Base-by-base conservation (phyloP, 2,329 filamentous ascomycete species). In the Elsinoe perseae region DNA sequence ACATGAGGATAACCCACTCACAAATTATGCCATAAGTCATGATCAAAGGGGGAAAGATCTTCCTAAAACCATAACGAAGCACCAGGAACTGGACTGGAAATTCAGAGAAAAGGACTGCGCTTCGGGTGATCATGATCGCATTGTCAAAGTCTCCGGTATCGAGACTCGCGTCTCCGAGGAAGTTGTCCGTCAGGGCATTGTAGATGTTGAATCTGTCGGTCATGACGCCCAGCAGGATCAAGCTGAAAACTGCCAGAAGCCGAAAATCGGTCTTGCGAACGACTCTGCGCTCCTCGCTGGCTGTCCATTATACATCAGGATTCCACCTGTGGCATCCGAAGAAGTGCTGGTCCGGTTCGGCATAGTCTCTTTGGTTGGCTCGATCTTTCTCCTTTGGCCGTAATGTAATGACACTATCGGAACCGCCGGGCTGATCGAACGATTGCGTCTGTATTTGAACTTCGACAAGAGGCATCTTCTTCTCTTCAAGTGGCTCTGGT, bases 101-200 rank as follows among this genome's bases (percentile, higher is more conserved):
- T 20, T 61, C 60, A 23, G 58, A 59, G 18, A 50, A 32, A 32
- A 50, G 58, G 42, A 40, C 58, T 32, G 53, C 40, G n/a, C 59
- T 50, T 27, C 23, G 16, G 2, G 10, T 36, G 9, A 38, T 21
- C 32, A 18, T 60, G 18, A 54, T 43, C 32, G 54, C 58, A 20
- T 60, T 61, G 42, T 61, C 59, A 44, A 60, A 59, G 27, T 61
- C 60, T 34, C 52, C 53, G 4, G 55, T 60, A 21, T 30, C 40
- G 9, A 61, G 38, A n/a, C 44, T 44, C 6, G 59, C 18, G 42
- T 61, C 55, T 3, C 34, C 34, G 14, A 61, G 57, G 2, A 61
- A 21, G n/a, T 60, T 59, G 21, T 61, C 60, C 6, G 60, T 60
- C 50, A 61, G 16, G 12, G 60, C 60, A 32, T 61, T 60, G 9